phyloP scores from a whole-genome alignment of 768 basidiomycete species.

The Calocera viscosa region DNA sequence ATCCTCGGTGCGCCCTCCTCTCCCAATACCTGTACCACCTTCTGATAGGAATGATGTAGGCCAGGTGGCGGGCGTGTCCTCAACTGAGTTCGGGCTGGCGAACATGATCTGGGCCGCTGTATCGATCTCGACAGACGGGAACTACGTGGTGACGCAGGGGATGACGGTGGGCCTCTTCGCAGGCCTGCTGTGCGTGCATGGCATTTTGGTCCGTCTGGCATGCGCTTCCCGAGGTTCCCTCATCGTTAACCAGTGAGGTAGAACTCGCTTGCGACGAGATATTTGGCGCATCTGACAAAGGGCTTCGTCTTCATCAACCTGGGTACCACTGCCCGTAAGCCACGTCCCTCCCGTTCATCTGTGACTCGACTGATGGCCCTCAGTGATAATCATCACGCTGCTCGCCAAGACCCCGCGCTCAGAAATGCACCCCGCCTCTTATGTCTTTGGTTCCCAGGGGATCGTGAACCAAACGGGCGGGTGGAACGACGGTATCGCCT shows the following conservation, averaged over 20 bases:
- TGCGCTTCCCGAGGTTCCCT: too few relatives aligned
- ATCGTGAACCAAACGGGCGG: constrained; percentile 66
- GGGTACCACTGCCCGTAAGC: constrained; percentile 56
- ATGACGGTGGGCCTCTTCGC: constrained; percentile 69
- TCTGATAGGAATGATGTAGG: constrained; percentile 31
- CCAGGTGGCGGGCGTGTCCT: constrained; percentile 74
- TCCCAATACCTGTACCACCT: not conserved
- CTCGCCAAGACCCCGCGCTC: constrained; percentile 57
- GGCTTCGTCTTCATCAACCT: constrained; percentile 81
- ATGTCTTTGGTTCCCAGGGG: constrained; percentile 68
- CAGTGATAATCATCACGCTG: constrained; percentile 75
- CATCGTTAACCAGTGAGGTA: constrained; percentile 10
- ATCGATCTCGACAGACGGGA: constrained; percentile 38
- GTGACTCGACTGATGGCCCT: not conserved
- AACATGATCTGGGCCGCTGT: constrained; percentile 74
- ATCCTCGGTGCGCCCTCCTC: constrained; percentile 42
- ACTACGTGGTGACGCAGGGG: constrained; percentile 29
- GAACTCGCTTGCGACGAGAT: constrained; percentile 64
- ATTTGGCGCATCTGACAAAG: constrained; percentile 60
- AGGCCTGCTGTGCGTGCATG: constrained; percentile 66
- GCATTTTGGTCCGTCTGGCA: constrained; percentile 51
- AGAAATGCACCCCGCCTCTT: constrained; percentile 68
- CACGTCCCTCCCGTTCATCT: not conserved
- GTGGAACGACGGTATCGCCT: constrained; percentile 65
- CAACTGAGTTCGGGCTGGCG: constrained; percentile 46